Percentiles rank a stretch among this genome's conserved stretches.
These are phyloP conservation scores for Rhodotorula mucilaginosa DNA, from an alignment of 1,284 basidiomycete genomes.

Conservation along the genomic window DNA sequence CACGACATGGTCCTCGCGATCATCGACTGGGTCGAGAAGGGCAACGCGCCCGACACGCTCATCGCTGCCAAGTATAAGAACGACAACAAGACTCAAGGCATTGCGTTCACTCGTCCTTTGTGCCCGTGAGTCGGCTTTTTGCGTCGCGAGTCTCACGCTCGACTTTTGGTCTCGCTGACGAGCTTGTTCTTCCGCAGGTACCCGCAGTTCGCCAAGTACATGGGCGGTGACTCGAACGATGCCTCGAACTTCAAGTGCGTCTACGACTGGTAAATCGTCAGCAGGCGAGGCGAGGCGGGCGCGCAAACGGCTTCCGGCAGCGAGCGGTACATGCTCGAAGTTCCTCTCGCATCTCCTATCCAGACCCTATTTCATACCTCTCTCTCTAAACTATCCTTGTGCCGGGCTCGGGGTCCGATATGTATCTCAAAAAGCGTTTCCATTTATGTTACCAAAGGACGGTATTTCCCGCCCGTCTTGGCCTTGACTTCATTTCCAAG, in stretches of 20 bases:
- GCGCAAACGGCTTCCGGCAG: too few species aligned
- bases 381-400: too few species aligned
- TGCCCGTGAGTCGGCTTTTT: slow-evolving; percentile 1
- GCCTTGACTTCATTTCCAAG: too few species aligned
- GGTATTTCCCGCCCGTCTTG: too few species aligned
- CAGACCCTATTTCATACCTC: too few species aligned
- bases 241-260: slow-evolving; percentile 27
- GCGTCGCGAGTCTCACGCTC: neutral
- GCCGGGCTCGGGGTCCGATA: too few species aligned
- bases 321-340: too few species aligned
- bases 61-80: slow-evolving; percentile 23
- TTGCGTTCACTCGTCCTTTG: slow-evolving; percentile 21
- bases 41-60: slow-evolving; percentile 26
- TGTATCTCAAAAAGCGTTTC: too few species aligned
- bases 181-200: neutral
- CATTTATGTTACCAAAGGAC: too few species aligned
- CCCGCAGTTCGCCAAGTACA: neutral
- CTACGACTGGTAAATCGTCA: neutral
- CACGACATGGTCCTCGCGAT: slow-evolving; percentile 37
- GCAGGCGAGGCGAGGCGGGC: neutral
- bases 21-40: slow-evolving; percentile 40
- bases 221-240: slow-evolving; percentile 14
- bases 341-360: too few species aligned
- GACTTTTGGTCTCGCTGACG: neutral
- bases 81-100: slow-evolving; percentile 12